Conservation (phyloP, 495 filamentous ascomycete species). For the Aspergillus affinis region DNA sequence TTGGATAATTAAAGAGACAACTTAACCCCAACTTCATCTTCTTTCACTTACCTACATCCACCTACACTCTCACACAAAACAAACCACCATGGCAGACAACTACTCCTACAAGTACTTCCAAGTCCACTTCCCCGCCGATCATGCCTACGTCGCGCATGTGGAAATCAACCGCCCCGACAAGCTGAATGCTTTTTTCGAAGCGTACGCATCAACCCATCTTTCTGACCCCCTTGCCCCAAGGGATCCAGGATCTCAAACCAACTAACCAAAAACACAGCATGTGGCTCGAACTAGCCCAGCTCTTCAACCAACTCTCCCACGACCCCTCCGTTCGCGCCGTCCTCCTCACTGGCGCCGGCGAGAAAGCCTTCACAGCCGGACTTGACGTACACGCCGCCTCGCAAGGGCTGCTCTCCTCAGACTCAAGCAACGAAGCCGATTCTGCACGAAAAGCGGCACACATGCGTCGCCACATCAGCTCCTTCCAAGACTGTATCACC, state of each 20-base stretch:
- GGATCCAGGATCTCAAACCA: background rate
- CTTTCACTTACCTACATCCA: background rate
- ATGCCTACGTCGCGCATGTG: slow-evolving; percentile 78
- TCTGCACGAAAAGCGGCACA: slow-evolving; percentile 63
- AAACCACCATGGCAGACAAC: slow-evolving; percentile 19
- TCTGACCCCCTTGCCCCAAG: background rate
- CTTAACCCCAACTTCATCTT: background rate
- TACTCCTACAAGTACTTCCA: slow-evolving; percentile 70
- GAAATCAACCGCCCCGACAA: slow-evolving; percentile 90
- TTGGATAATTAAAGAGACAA: background rate
- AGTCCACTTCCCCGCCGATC: slow-evolving; percentile 58
- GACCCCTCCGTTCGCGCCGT: slow-evolving; percentile 74
- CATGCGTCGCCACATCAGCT: slow-evolving; percentile 64
- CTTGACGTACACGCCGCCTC: slow-evolving; percentile 73
- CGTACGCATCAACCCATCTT: slow-evolving; percentile 37
- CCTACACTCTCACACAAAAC: background rate
- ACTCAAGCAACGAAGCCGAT: slow-evolving; percentile 43
- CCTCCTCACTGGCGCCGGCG: slow-evolving; percentile 79
- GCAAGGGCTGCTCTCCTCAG: slow-evolving; percentile 23
- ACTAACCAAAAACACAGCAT: slow-evolving; percentile 51
- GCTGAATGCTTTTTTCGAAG: slow-evolving; percentile 85
- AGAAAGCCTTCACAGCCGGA: slow-evolving; percentile 78
- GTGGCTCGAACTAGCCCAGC: slow-evolving; percentile 76
- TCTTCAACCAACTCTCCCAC: slow-evolving; percentile 73
- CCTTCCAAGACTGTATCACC: slow-evolving; percentile 77